Evolutionary conservation across 2,329 filamentous ascomycete species (phyloP).

Genomic region (Penicillium corylophilum): DNA sequence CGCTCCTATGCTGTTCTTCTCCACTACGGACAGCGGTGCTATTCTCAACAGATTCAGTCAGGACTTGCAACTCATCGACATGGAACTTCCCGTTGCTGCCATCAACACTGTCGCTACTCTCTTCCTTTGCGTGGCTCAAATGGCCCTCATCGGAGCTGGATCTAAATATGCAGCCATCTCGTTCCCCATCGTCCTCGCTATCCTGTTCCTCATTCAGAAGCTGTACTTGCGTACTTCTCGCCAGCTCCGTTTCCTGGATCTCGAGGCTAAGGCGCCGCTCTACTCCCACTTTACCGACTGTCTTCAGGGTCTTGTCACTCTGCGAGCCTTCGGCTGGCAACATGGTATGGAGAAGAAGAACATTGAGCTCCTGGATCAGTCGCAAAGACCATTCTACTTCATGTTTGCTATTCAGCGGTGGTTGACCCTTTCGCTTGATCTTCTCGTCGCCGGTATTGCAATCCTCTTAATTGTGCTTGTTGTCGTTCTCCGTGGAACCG

Average conservation of each 20-base stretch:
- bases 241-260: conserved; percentile 60
- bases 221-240: conserved; percentile 62
- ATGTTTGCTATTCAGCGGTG: conserved; percentile 59
- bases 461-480: conserved; percentile 51
- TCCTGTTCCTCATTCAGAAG: conserved; percentile 54
- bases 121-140: conserved; percentile 44
- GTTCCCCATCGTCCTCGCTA: conserved; percentile 50
- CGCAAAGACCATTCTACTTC: conserved; percentile 59
- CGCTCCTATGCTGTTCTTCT: conserved; percentile 46
- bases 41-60: conserved; percentile 48
- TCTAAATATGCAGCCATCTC: conserved; percentile 50
- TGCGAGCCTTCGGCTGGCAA: conserved; percentile 60
- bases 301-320: conserved; percentile 55
- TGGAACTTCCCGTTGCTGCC: conserved; percentile 43
- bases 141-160: conserved; percentile 50
- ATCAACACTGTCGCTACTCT: conserved; percentile 40
- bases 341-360: conserved; percentile 46
- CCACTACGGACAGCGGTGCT: conserved; percentile 41
- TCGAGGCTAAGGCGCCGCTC: conserved; percentile 61
- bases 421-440: conserved; percentile 53
- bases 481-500: conserved; percentile 43
- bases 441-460: conserved; percentile 52
- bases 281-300: conserved; percentile 60
- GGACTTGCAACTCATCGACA: conserved; percentile 46
- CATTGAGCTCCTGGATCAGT: conserved; percentile 50